Percentiles rank a stretch among this genome's conserved stretches.
These are phyloP conservation scores for Yamadazyma laniorum DNA, from an alignment of 805 yeast species.

Conservation along the genomic window DNA sequence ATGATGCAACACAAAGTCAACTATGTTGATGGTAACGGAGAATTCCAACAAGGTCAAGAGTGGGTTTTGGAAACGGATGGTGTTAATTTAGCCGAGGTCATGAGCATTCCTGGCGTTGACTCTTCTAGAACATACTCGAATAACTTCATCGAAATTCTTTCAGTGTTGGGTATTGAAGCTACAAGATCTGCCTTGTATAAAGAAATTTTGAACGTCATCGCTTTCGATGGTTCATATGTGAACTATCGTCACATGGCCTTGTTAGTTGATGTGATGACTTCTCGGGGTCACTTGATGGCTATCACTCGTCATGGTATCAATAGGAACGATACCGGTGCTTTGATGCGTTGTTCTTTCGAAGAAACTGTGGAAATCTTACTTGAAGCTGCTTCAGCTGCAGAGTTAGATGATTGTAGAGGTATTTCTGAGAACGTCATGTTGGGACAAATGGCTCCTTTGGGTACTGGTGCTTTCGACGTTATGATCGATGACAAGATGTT, in stretches of 20 bases:
- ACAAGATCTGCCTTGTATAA: conserved; percentile 91
- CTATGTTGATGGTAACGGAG: conserved; percentile 78
- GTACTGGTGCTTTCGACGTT: conserved; percentile 97
- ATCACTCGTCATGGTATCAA: conserved; percentile 99
- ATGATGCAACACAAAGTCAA: conserved; percentile 83
- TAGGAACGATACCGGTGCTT: conserved; percentile 97
- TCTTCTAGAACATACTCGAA: conserved; percentile 88
- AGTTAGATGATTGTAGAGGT: conserved; percentile 96
- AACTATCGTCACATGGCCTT: conserved; percentile 98
- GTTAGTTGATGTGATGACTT: conserved; percentile 97
- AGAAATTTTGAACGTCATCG: conserved; percentile 95
- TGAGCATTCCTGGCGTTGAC: conserved; percentile 94
- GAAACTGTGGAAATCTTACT: conserved; percentile 97
- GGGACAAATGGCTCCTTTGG: conserved; percentile 98
- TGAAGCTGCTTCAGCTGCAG: conserved; percentile 98
- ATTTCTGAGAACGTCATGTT: conserved; percentile 96
- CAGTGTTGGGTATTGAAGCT: conserved; percentile 97
- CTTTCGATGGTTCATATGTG: conserved; percentile 99
- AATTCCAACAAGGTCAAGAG: conserved; percentile 83
- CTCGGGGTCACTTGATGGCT: conserved; percentile 97
- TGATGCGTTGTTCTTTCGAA: conserved; percentile 99
- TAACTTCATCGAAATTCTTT: conserved; percentile 92
- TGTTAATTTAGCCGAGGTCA: conserved; percentile 90
- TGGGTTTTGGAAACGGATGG: conserved; percentile 99
- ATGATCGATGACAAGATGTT: conserved; percentile 89